phyloP scores from a whole-genome alignment of 73 alveolate species.

The Halteria grandinella region DNA sequence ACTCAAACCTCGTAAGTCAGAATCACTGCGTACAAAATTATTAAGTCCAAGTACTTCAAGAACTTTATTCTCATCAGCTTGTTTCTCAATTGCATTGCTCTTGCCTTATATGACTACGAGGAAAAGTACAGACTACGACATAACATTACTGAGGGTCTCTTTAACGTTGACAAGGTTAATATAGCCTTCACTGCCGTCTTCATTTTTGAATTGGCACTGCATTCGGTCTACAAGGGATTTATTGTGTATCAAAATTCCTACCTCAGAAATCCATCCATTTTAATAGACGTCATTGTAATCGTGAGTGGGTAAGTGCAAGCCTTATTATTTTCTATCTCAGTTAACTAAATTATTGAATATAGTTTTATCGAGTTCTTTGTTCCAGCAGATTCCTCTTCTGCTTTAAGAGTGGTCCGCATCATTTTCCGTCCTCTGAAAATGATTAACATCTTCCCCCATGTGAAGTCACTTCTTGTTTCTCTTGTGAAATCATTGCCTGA shows the following conservation, averaged over 20 bases:
- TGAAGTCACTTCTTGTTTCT: constrained; percentile 30
- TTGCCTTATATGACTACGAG: no score
- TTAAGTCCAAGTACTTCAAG: no score
- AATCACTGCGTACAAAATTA: constrained; percentile 33
- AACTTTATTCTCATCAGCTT: no score
- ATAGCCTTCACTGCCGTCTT: constrained; percentile 55
- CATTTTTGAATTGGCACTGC: constrained; percentile 63
- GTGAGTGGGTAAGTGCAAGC: constrained; percentile 68
- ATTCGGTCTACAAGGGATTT: constrained; percentile 70
- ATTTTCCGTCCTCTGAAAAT: constrained; percentile 54
- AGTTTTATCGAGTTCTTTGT: constrained; percentile 37
- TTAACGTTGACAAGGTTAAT: constrained; percentile 1
- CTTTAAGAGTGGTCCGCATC: constrained; percentile 41
- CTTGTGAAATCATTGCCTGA: constrained; percentile 49
- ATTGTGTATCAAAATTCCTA: constrained; percentile 52
- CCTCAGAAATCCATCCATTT: constrained; percentile 79
- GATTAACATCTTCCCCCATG: constrained; percentile 47
- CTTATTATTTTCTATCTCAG: neutral
- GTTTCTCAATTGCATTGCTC: no score
- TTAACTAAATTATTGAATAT: neutral
- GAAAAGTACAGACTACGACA: no score
- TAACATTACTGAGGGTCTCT: no score
- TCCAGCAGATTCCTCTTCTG: constrained; percentile 12
- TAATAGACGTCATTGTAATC: constrained; percentile 73
- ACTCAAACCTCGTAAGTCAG: constrained; percentile 23